Base-by-base conservation (phyloP, 2,329 filamentous ascomycete genomes). In the Coniochaeta sp. region DNA sequence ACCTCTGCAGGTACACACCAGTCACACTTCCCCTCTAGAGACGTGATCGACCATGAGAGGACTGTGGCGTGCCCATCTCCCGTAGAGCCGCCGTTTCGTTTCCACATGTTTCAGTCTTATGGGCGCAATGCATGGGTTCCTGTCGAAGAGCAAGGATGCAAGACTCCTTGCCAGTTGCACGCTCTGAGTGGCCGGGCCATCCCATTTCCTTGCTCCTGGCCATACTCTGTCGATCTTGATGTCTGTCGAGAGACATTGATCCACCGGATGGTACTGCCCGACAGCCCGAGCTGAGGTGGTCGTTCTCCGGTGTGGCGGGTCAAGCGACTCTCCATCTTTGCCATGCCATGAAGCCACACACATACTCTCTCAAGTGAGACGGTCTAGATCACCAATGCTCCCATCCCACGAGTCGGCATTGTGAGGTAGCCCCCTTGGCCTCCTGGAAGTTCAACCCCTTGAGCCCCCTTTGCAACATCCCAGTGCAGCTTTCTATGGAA, bases 151-250 rank as follows among this genome's bases (percentile, higher is more conserved):
- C 47, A 52, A 17, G 47, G 47, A 16, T 52, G 2, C 14, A 22
- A n/a, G 22, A 52, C 22, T 3, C 17, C 47, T 3, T 30, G 24
- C 47, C 47, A 36, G 26, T 28, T 22, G 19, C 22, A 30, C 12
- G 55, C 34, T n/a, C 16, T 55, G 54, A 40, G 26, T 40, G 38
- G 55, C 34, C 55, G 44, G 38, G 14, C 36, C 34, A 34, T 42
- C 34, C 24, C 17, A 55, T 38, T 28, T 55, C 63, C 67, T 56
- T 64, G 6, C 54, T 55, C 54, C 54, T 55, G n/a, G 36, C 54
- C 36, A 24, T 24, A 52, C 30, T 28, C 47, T 17, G 22, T 28
- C 12, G n/a, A 52, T 52, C n/a, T 17, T 52, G 10, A 17, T 30
- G 47, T 52, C 47, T 28, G 30, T 52, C 26, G 47, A 52, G 47